Evolutionary conservation across 345 rosid genomes (phyloP).

Genomic region (Diplotaxis tenuifolia): DNA sequence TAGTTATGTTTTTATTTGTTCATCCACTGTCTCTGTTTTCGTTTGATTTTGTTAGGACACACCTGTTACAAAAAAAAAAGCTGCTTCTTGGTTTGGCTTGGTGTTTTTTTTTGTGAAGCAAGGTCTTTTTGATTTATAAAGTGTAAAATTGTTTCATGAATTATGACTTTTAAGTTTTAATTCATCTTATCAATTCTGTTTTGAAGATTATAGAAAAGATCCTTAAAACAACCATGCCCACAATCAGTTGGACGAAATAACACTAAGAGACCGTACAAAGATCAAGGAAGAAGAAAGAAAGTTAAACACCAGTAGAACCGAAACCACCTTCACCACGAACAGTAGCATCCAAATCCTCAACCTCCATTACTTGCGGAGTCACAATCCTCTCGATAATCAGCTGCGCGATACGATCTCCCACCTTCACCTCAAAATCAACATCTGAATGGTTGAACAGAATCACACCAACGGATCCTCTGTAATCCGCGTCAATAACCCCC

Average conservation of each 20-base stretch:
- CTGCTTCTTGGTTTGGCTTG: not conserved
- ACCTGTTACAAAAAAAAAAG: not conserved
- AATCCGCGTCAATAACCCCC: constrained; percentile 77
- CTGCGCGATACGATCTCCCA: constrained; percentile 71
- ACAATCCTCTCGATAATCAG: constrained; percentile 69
- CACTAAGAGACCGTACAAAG: not conserved
- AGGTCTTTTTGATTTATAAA: not conserved
- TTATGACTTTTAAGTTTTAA: not conserved
- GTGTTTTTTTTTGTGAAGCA: not conserved
- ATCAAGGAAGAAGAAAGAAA: not conserved
- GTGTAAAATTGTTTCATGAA: not conserved
- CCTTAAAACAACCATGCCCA: not conserved
- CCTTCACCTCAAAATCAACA: constrained; percentile 58
- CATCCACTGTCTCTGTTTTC: constrained; percentile 20
- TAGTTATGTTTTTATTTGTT: constrained; percentile 18
- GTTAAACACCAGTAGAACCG: constrained; percentile 69
- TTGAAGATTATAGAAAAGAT: not conserved
- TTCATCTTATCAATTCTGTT: too few relatives aligned
- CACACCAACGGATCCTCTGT: constrained; percentile 76
- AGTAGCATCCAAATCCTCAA: constrained; percentile 68
- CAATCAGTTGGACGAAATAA: constrained; percentile 26
- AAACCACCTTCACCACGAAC: constrained; percentile 77
- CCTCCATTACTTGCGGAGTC: constrained; percentile 64
- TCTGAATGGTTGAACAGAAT: constrained; percentile 69
- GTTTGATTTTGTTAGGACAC: not conserved